Evolutionary conservation across 2,329 filamentous ascomycete genomes (phyloP), one percentile per base, ranked within the genome.

Genomic region (Diaporthe vexans): DNA sequence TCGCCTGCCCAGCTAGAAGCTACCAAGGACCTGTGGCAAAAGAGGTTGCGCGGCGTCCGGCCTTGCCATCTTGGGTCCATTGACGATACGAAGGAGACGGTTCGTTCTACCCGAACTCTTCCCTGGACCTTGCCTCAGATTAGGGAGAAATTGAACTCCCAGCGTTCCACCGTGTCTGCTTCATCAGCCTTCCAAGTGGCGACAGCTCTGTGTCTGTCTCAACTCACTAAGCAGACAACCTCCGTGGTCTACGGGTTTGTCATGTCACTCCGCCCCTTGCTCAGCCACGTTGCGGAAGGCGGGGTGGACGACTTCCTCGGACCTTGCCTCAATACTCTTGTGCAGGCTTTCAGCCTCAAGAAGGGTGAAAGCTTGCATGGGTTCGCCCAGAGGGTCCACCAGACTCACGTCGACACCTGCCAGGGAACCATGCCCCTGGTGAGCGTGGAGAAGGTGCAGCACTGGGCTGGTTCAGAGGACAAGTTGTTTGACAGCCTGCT

Each of bases 401-500:
- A 75, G 19, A 40, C 24, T 67, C 78, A 79, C 33, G 7, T 37
- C 0, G 74, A 61, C 21, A 74, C 72, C 58, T 78, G 76, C 46
- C 54, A 76, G 29, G 78, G 78, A 10, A 19, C 33, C 3, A 79
- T 79, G 78, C 77, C 78, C 13, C 75, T 79, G 9, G 74, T 79
- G 26, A 76, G 61, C 9, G 74, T 71, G 4, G 78, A 78, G 43
- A 73, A 54, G 59, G 61, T 79, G 11, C 78, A 79, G 58, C 78
- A 77, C 33, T 79, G 78, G 78, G 72, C 76, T 10, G 73, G 71
- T 8, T 58, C 72, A 11, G 74, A 79, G 33, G 76, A 77, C 17
- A 78, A 76, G 67, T 72, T 79, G 5, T 79, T 79, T 29, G 76
- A 79, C 65, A 78, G 76, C 43, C 76, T 79, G 21, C 74, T 79